A percentile compares a stretch with the other conserved stretches of the same genome.
These are phyloP conservation scores for Calvatia gigantea DNA, from an alignment of 768 basidiomycete species.

Conservation along the genomic window DNA sequence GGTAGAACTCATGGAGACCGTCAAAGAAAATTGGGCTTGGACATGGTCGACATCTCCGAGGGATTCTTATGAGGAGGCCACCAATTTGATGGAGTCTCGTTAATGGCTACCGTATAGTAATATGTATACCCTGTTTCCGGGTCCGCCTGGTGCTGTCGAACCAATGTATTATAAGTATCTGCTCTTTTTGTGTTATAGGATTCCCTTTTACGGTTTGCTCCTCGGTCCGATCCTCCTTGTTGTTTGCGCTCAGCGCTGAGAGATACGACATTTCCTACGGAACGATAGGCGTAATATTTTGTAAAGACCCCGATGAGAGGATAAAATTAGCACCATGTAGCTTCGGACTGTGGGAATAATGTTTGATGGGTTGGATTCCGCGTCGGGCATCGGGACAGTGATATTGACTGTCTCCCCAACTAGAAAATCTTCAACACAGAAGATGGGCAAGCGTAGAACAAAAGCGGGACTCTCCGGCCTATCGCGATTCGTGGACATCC, in stretches of 20 bases:
- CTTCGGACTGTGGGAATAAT: conserved; percentile 1
- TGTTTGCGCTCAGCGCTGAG: not conserved
- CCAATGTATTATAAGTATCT: not conserved
- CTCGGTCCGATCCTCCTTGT: not conserved
- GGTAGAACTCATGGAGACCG: conserved; percentile 32
- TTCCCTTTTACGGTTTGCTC: not conserved
- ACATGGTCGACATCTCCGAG: conserved; percentile 50
- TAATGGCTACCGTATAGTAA: not conserved
- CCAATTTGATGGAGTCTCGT: conserved; percentile 23
- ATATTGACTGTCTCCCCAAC: too few relatives aligned
- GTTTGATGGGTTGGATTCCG: not conserved
- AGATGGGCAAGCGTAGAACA: conserved; percentile 16
- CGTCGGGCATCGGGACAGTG: too few relatives aligned
- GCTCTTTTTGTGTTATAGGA: not conserved
- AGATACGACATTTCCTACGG: too few relatives aligned
- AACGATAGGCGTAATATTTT: not conserved
- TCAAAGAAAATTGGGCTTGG: conserved; percentile 62
- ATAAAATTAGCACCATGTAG: not conserved
- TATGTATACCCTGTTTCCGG: not conserved
- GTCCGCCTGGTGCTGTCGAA: not conserved
- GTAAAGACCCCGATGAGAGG: not conserved
- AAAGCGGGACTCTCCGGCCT: conserved; percentile 5
- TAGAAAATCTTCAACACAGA: not conserved
- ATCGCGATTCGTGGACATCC: conserved; percentile 1
- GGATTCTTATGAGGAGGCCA: conserved; percentile 35